Base-by-base conservation (phyloP, 345 rosid genomes). In the Eucalyptus cloeziana region DNA sequence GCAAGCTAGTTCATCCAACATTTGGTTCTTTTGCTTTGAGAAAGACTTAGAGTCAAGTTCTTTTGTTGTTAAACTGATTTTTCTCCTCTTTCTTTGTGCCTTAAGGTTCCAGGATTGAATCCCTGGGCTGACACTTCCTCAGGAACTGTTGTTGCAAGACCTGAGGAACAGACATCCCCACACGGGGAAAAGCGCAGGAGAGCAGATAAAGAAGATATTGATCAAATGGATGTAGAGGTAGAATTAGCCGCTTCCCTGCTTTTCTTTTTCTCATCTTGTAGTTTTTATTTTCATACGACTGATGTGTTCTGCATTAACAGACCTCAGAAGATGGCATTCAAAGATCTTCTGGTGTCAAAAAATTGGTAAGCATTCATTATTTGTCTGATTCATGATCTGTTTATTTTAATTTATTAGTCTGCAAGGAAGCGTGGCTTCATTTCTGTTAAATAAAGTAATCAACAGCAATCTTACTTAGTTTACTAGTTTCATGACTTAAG, bases 101-200 rank as follows among this genome's bases (percentile, higher is more conserved):
- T 49, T 79, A 49, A 98, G 99, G 96, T 94, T n/a, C 99, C 98
- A 0, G 98, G 99, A 60, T 94, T 91, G 88, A 98, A 93, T 93
- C 89, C 92, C 9, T 98, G 99, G 99, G 94, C 98, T 87, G 94
- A 96, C 89, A 88, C 92, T 90, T 90, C 92, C 83, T 91, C 93
- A 64, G 92, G 92, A 64, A 91, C 80, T 86, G 90, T 71, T 31
- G 80, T 86, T 71, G 90, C 89, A 50, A 86, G 86, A 50, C 83
- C 86, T 88, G 88, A 92, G 92, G 91, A 91, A 67, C 87, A 47
- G 89, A 92, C 87, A 49, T 90, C 93, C 43, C 93, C 90, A 80
- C 95, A 92, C 25, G 90, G 97, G 89, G 98, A 96, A 89, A 98
- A 98, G 93, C 97, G 99, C 24, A 91, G 47, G 47, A 95, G 99